A percentile compares a stretch with the other conserved stretches of the same genome.
Conservation (phyloP, 768 basidiomycete genomes). For the Myochromella boudieri region DNA sequence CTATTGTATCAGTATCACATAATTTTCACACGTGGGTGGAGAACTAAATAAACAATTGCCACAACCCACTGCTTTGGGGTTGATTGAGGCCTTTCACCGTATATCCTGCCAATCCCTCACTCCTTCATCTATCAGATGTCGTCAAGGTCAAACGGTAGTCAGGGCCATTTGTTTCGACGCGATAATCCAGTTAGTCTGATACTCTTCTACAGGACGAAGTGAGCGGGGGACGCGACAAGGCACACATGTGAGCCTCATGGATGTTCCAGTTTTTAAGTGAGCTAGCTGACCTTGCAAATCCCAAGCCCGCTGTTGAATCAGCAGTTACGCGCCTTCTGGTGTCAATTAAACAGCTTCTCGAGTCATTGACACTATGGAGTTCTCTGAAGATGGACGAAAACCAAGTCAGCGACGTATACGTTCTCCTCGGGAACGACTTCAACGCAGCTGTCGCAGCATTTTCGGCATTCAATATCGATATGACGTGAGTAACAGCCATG, state of each 20-base stretch:
- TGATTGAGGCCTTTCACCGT: slow-evolving; percentile 5
- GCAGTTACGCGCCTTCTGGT: slow-evolving; percentile 91
- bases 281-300: slow-evolving; percentile 7
- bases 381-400: slow-evolving; percentile 65
- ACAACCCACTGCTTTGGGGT: background rate
- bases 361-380: slow-evolving; percentile 87
- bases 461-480: slow-evolving; percentile 78
- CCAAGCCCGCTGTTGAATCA: slow-evolving; percentile 80
- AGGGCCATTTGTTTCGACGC: slow-evolving; percentile 47
- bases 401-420: slow-evolving; percentile 95
- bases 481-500: slow-evolving; percentile 64
- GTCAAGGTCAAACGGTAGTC: slow-evolving; percentile 24
- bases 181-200: slow-evolving; percentile 54
- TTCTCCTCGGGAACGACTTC: slow-evolving; percentile 95
- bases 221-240: slow-evolving; percentile 41
- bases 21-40: slow-evolving; percentile 14
- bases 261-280: slow-evolving; percentile 1
- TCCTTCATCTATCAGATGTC: slow-evolving; percentile 22
- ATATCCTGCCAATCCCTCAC: background rate
- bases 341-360: slow-evolving; percentile 92
- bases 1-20: background rate
- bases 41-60: slow-evolving; percentile 8
- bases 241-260: slow-evolving; percentile 30
- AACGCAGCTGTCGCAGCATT: slow-evolving; percentile 93
- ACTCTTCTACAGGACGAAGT: slow-evolving; percentile 40